Base-by-base conservation (phyloP, 2,329 filamentous ascomycete genomes). In the Cladobotryum protrusum region DNA sequence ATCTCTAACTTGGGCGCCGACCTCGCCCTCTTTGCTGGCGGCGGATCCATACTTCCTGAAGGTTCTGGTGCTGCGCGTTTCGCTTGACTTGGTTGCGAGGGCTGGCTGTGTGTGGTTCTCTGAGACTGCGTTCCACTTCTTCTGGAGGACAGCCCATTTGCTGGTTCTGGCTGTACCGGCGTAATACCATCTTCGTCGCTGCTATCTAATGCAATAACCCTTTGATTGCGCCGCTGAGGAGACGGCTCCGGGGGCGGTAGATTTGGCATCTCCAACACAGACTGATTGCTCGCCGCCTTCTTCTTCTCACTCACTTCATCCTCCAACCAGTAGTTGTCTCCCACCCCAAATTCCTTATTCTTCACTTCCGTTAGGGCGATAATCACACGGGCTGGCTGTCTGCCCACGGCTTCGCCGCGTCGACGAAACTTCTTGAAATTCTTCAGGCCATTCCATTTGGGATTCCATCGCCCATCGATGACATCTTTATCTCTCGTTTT, bases 371-470 rank as follows among this genome's bases (percentile, higher is more conserved):
- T 82, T 4, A 95, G 70, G 0, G 77, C 70, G 4, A 96, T 81
- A 36, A 95, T 86, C 33, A 87, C 71, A 48, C 70, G 71, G 24
- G 71, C 66, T 2, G 68, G 64, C 3, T 69, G 64, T 14, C 76
- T 65, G 5, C 76, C 71, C 2, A 60, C 54, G 5, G 57, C 56
- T 17, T 78, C 78, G 19, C 80, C 83, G 47, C 80, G 75, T 48
- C 74, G 76, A 18, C 77, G 76, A 62, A 99, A 99, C 59, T 82
- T 87, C 67, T 99, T 99, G 72, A 96, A 99, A 63, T 99, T 97
- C 67, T 89, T 92, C 40, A 92, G 79, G 1, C 92, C 93, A 63
- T 96, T 95, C 93, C 93, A 99, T 36, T 77, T 77, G 1, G 89
- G 83, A 57, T 96, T 81, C 91, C 92, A 96, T 37, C 88, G 77